Evolutionary conservation across 2,329 filamentous ascomycete genomes (phyloP).

Genomic region (Aspergillus versicolor): DNA sequence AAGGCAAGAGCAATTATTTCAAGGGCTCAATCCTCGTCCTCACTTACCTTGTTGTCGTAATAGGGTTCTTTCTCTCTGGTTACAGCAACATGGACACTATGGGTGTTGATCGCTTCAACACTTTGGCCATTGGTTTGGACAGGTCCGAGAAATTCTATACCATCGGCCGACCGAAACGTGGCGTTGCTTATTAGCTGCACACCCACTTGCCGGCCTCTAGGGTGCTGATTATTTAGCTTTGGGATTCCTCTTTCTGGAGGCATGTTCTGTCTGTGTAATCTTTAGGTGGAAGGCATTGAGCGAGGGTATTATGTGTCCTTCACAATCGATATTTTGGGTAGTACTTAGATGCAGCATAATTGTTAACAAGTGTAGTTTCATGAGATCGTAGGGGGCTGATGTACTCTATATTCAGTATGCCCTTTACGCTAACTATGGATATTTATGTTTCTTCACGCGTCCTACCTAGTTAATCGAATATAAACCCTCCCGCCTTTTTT

Average conservation of each 20-base stretch:
- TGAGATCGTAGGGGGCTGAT: not conserved
- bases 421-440: not conserved
- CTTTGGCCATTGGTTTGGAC: slow-evolving; percentile 40
- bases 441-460: not conserved
- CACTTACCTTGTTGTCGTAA: slow-evolving; percentile 86
- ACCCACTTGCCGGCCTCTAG: not conserved
- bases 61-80: slow-evolving; percentile 85
- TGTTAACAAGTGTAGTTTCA: not conserved
- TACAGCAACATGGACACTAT: slow-evolving; percentile 55
- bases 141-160: slow-evolving; percentile 42
- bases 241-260: not conserved
- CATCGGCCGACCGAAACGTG: slow-evolving; percentile 38
- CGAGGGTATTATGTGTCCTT: not conserved
- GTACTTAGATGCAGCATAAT: not conserved
- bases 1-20: slow-evolving; percentile 99
- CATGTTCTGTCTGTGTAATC: not conserved
- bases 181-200: slow-evolving; percentile 35
- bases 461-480: too few species aligned
- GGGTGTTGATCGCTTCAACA: slow-evolving; percentile 50
- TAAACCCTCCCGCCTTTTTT: too few species aligned
- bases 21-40: slow-evolving; percentile 94
- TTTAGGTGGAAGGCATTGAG: not conserved
- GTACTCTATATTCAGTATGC: not conserved
- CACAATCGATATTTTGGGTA: not conserved
- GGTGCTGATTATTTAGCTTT: not conserved